These are phyloP conservation scores for Pseudogymnoascus pannorum DNA, from an alignment of 2,329 filamentous ascomycete species.

Conservation along the genomic window DNA sequence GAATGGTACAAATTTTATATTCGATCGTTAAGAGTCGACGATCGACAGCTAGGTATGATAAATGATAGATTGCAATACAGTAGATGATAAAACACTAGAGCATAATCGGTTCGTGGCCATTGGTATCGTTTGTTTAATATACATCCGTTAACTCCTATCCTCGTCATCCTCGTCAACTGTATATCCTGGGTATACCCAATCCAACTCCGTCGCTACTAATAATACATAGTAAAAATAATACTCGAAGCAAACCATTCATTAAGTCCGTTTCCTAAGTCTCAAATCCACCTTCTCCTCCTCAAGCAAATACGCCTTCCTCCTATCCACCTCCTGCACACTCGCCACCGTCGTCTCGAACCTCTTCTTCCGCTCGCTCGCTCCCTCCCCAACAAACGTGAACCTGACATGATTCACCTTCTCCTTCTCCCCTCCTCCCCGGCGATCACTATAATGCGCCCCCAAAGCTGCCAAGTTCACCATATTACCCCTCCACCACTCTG, in stretches of 20 bases:
- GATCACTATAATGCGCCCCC: not conserved
- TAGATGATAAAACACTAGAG: not conserved
- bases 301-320: not conserved
- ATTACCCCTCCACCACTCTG: not conserved
- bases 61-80: no score
- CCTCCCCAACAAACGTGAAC: not conserved
- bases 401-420: conserved; percentile 9
- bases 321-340: not conserved
- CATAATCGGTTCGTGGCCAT: not conserved
- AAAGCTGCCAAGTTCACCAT: conserved; percentile 10
- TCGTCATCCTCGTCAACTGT: not conserved
- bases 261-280: not conserved
- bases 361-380: not conserved
- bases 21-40: no score
- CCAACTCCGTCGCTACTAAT: not conserved
- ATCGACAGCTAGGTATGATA: no score
- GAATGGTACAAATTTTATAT: no score
- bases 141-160: not conserved
- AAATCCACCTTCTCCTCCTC: not conserved
- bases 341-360: not conserved
- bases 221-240: not conserved
- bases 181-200: conserved; percentile 3
- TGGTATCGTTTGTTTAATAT: not conserved
- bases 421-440: not conserved
- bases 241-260: not conserved